Evolutionary conservation across 2,329 filamentous ascomycete species (phyloP), one percentile per base, ranked within the genome.

Genomic region (Colletotrichum karsti): DNA sequence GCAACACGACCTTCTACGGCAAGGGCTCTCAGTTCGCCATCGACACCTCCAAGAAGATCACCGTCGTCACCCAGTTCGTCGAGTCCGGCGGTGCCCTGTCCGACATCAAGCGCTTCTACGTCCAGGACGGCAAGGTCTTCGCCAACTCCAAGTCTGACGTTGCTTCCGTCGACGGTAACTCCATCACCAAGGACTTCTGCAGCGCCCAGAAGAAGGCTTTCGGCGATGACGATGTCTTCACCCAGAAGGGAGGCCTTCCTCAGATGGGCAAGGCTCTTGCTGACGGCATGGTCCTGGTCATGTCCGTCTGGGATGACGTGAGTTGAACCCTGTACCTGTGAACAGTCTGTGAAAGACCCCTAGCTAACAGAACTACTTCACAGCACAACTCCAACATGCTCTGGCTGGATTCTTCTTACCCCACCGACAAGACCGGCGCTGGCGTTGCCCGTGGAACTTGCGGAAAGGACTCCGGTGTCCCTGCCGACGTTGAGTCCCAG

Each of bases 371-470:
- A 12, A 13, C 12, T 26, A 26, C 7, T 9, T 26, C 20, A 10
- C n/a, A 79, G 77, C 87, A 92, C 79, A 79, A 86, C 67, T 81
- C 87, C 74, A 85, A 91, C 80, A 93, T 93, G 91, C 86, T 91
- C 74, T 93, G 92, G 92, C 87, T 94, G 73, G 91, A 93, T 82
- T 88, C 87, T 67, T 86, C 82, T 75, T 91, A 87, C 82, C 90
- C 91, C 46, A 82, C 82, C 67, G 77, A 80, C 70, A 73, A 80
- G 28, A 82, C 81, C 58, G 71, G 69, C 3, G 80, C 81, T 26
- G 88, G 89, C 71, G 77, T 81, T 59, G 79, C 79, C 46, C 87
- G 89, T 73, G 89, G 89, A 56, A 79, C 81, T 33, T 91, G 89
- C 77, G 64, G 82, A 56, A 83, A 80, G 48, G 79, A 76, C 71